These are phyloP conservation scores for Euphorbia lathyris DNA, from an alignment of 345 rosid genomes.

Conservation along the genomic window DNA sequence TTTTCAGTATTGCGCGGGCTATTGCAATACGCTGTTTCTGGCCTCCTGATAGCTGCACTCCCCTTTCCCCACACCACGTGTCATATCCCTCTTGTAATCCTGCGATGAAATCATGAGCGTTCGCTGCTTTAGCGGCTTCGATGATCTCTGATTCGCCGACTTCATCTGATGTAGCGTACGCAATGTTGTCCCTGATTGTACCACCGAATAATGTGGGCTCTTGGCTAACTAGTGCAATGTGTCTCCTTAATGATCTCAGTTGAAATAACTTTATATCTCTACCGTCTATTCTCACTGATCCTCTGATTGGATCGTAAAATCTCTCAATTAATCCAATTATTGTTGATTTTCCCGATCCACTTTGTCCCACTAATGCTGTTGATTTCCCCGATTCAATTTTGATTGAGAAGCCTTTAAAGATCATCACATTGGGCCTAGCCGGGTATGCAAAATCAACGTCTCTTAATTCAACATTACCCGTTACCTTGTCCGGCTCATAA, in stretches of 20 bases:
- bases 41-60: slow-evolving; percentile 36
- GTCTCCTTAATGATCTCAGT: slow-evolving; percentile 21
- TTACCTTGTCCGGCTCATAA: slow-evolving; percentile 11
- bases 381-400: slow-evolving; percentile 31
- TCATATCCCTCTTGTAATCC: slow-evolving; percentile 30
- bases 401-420: slow-evolving; percentile 24
- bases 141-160: slow-evolving; percentile 19
- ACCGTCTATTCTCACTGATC: slow-evolving; percentile 24
- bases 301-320: slow-evolving; percentile 26
- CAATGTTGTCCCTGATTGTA: slow-evolving; percentile 25
- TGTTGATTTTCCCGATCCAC: slow-evolving; percentile 34
- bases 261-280: slow-evolving; percentile 22
- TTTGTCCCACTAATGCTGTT: slow-evolving; percentile 31
- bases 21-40: slow-evolving; percentile 38
- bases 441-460: slow-evolving; percentile 32
- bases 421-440: slow-evolving; percentile 24
- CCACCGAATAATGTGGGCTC: slow-evolving; percentile 27
- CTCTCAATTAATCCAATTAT: slow-evolving; percentile 27
- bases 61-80: slow-evolving; percentile 32
- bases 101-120: slow-evolving; percentile 31
- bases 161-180: slow-evolving; percentile 10
- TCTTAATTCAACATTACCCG: slow-evolving; percentile 14
- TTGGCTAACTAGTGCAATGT: slow-evolving; percentile 30
- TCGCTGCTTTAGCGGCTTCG: slow-evolving; percentile 24
- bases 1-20: slow-evolving; percentile 34